Conservation (phyloP, 164 flowering plant genomes). For the Pachysandra terminalis region DNA sequence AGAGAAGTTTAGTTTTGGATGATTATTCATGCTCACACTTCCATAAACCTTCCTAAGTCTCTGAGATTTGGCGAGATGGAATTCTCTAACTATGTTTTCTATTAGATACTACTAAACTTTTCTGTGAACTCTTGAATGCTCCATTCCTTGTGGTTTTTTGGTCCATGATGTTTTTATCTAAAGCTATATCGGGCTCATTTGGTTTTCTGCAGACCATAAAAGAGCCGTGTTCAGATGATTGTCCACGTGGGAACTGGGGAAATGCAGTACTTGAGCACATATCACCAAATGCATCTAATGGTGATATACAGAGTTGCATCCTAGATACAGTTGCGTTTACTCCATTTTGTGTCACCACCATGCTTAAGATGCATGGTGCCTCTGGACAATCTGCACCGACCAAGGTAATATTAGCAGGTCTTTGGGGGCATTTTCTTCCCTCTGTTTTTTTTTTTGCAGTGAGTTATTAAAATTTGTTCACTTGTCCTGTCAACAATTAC, state of each 20-base stretch:
- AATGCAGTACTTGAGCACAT: constrained; percentile 37
- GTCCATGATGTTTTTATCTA: no score
- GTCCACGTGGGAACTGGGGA: constrained; percentile 27
- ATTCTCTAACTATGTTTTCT: no score
- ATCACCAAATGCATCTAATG: constrained; percentile 31
- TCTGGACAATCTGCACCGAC: constrained; percentile 6
- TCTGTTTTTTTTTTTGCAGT: neutral
- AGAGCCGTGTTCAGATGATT: constrained; percentile 20
- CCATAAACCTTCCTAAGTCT: no score
- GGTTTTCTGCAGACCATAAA: constrained; percentile 28
- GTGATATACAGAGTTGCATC: constrained; percentile 39
- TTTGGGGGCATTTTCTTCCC: neutral
- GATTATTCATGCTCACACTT: no score
- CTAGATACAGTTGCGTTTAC: constrained; percentile 32
- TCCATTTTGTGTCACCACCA: constrained; percentile 11
- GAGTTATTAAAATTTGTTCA: constrained; percentile 2
- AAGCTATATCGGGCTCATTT: constrained; percentile 3
- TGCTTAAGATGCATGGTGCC: neutral
- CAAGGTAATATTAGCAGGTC: constrained; percentile 13
- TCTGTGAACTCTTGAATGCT: no score
- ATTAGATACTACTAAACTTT: no score
- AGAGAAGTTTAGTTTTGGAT: no score
- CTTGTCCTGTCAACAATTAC: constrained; percentile 17
- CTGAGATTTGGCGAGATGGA: no score
- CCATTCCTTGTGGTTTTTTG: no score